Evolutionary conservation across 345 rosid species (phyloP), one percentile per base, ranked within the genome.

Genomic region (Theobroma cacao): DNA sequence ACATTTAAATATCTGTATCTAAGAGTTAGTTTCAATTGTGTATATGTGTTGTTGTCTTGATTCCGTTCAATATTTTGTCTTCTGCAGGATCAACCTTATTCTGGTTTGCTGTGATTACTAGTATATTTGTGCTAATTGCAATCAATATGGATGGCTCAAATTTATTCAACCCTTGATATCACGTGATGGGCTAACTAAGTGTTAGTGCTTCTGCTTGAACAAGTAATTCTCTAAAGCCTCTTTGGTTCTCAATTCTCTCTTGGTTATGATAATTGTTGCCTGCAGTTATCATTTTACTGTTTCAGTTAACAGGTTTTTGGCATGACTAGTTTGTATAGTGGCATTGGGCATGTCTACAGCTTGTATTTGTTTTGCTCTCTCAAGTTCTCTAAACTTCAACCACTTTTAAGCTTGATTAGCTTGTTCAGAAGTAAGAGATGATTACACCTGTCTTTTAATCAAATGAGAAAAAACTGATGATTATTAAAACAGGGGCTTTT

Each of bases 91-190:
- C 97, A 69, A 81, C 84, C 40, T 79, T 96, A 75, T 34, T 92
- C 52, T 91, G 98, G 97, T 83, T 96, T 61, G 84, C 95, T 20
- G 89, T 89, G 74, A 75, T 94, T 40, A 90, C 99, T 28, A 88
- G 91, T 86, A 82, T 90, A 73, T 82, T 86, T 52, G 92, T 89
- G 75, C 83, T 96, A 41, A 88, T 90, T 82, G 93, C 99, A 85
- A 55, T 94, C 72, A 94, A 79, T 81, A 81, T 89, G 82, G 87
- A 88, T 31, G 91, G 91, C 77, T 89, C 98, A 75, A 83, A 91
- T 87, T 86, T 92, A 80, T 96, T 96, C 91, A 94, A 94, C 83
- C 98, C 99, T 81, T 96, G 87, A 90, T 63, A 43, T 61, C 81
- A 79, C 62, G 55, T 69, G 62, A 55, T 48, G 66, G 67, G 56